Conservation (phyloP, 129 eudicot species). For the Helichrysum umbraculigerum region DNA sequence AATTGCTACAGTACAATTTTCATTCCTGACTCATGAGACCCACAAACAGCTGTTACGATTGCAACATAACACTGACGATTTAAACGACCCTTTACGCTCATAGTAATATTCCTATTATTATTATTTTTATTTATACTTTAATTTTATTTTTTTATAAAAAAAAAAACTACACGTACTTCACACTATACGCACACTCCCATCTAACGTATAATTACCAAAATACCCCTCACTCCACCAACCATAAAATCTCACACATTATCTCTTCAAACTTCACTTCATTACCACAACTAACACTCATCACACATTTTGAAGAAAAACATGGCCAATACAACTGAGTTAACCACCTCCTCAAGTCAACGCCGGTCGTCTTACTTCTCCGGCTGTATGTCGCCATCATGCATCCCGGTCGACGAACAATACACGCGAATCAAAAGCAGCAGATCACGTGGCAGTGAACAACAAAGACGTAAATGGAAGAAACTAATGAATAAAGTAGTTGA, state of each 20-base stretch:
- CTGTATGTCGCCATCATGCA: conserved; percentile 81
- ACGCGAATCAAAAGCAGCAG: conserved; percentile 36
- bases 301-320: neutral
- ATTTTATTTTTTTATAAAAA: too few relatives aligned
- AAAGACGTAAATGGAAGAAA: conserved; percentile 45
- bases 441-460: conserved; percentile 10
- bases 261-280: neutral
- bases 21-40: too few relatives aligned
- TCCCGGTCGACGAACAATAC: conserved; percentile 67
- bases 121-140: too few relatives aligned
- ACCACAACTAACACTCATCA: neutral
- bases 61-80: too few relatives aligned
- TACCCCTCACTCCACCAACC: neutral
- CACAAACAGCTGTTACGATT: too few relatives aligned
- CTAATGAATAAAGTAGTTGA: conserved; percentile 48
- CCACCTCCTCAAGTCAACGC: conserved; percentile 3
- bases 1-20: too few relatives aligned
- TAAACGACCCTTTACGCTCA: too few relatives aligned
- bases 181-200: neutral
- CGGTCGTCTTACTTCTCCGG: conserved; percentile 38
- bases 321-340: neutral
- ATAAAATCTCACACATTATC: neutral
- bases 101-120: too few relatives aligned
- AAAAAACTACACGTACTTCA: neutral
- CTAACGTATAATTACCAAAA: neutral